phyloP scores from a whole-genome alignment of 345 rosid genomes.

The Toxicodendron radicans region DNA sequence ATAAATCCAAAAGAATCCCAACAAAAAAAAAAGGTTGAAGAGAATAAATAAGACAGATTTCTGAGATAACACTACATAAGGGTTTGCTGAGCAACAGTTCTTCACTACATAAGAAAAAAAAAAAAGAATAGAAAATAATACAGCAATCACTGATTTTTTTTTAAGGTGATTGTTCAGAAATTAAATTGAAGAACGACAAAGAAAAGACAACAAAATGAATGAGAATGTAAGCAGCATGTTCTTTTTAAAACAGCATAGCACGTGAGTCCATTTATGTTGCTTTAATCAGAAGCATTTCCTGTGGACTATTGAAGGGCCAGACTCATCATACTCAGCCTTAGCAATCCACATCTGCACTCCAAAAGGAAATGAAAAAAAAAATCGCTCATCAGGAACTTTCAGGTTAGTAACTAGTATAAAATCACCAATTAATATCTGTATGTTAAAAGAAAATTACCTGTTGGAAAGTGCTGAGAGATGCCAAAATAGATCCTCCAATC shows the following conservation, averaged over 20 bases:
- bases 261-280: background rate
- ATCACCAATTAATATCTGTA: background rate
- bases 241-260: slow-evolving; percentile 5
- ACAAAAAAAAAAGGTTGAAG: background rate
- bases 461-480: slow-evolving; percentile 75
- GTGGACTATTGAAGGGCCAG: too few species aligned
- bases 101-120: slow-evolving; percentile 3
- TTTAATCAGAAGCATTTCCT: slow-evolving; percentile 52
- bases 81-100: slow-evolving; percentile 12
- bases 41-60: background rate
- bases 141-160: slow-evolving; percentile 15
- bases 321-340: too few species aligned
- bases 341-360: too few species aligned
- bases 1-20: background rate
- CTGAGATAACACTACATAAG: background rate
- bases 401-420: background rate
- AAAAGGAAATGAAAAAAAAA: background rate
- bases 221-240: slow-evolving; percentile 24
- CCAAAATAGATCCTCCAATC: slow-evolving; percentile 74
- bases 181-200: slow-evolving; percentile 7
- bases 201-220: slow-evolving; percentile 12
- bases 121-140: slow-evolving; percentile 15
- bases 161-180: slow-evolving; percentile 21
- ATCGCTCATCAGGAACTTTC: background rate
- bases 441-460: slow-evolving; percentile 35